Percentiles rank a stretch among this genome's conserved stretches.
phyloP scores from a whole-genome alignment of 495 filamentous ascomycete species.

The Aspergillus asperescens region DNA sequence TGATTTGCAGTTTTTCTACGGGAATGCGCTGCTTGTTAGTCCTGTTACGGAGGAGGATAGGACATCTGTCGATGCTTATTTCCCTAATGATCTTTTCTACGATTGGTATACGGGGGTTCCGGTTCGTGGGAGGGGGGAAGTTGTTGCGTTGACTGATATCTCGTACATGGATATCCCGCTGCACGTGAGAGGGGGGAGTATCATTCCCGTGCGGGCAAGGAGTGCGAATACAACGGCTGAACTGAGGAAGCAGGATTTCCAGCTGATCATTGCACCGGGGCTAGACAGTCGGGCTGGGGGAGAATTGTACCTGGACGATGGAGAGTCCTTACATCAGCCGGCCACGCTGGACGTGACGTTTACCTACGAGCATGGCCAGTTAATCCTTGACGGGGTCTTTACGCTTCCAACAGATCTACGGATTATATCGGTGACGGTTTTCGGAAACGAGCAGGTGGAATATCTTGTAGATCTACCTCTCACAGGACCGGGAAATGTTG shows the following conservation, averaged over 20 bases:
- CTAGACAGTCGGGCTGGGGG: constrained; percentile 44
- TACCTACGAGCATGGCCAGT: constrained; percentile 42
- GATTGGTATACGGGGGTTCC: constrained; percentile 61
- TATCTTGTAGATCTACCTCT: neutral
- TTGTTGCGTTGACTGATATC: constrained; percentile 48
- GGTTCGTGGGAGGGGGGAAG: constrained; percentile 50
- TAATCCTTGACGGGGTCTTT: constrained; percentile 50
- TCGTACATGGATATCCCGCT: constrained; percentile 63
- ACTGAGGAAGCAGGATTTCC: constrained; percentile 60
- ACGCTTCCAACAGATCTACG: constrained; percentile 43
- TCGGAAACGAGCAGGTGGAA: neutral
- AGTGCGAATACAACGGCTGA: constrained; percentile 65
- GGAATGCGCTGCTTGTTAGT: constrained; percentile 60
- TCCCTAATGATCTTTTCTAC: constrained; percentile 72
- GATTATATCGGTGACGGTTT: constrained; percentile 47
- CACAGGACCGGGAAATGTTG: neutral
- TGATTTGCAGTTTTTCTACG: constrained; percentile 69
- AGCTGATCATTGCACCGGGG: constrained; percentile 63
- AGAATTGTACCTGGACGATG: constrained; percentile 56
- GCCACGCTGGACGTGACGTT: constrained; percentile 48
- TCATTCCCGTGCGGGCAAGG: constrained; percentile 57
- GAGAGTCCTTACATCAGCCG: constrained; percentile 49
- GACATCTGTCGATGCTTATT: constrained; percentile 65
- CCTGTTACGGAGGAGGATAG: constrained; percentile 61
- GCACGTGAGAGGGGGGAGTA: constrained; percentile 62